Percentiles rank a stretch among this genome's conserved stretches.
Conservation (phyloP, 164 flowering plant genomes). For the Nymphaea thermarum region DNA sequence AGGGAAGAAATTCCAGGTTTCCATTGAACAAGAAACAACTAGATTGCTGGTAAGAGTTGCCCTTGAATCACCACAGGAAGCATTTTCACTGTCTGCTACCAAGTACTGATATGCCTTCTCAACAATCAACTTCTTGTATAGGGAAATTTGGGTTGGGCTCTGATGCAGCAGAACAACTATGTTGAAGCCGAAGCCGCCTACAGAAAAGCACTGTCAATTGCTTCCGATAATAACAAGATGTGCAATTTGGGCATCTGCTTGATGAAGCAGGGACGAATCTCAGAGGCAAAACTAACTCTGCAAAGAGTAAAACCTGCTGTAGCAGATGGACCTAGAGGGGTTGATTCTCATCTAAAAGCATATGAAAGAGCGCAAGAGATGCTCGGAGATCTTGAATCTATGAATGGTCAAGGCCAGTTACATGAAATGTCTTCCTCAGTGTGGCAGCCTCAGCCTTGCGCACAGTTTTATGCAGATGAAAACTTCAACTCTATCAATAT, state of each 20-base stretch:
- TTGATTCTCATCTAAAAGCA: slow-evolving; percentile 94
- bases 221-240: slow-evolving; percentile 94
- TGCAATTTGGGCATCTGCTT: slow-evolving; percentile 95
- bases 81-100: not conserved
- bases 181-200: slow-evolving; percentile 86
- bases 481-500: slow-evolving; percentile 13
- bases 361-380: slow-evolving; percentile 97
- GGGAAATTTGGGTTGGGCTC: slow-evolving; percentile 99
- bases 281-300: slow-evolving; percentile 76
- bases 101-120: not conserved
- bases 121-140: slow-evolving; percentile 13
- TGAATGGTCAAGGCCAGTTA: slow-evolving; percentile 49
- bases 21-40: slow-evolving; percentile 95
- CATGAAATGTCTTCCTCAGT: slow-evolving; percentile 66
- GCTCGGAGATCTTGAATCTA: slow-evolving; percentile 83
- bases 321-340: slow-evolving; percentile 76
- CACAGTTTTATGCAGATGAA: slow-evolving; percentile 57
- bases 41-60: slow-evolving; percentile 56
- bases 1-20: slow-evolving; percentile 95
- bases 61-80: not conserved
- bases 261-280: slow-evolving; percentile 92
- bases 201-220: slow-evolving; percentile 63
- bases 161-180: slow-evolving; percentile 91
- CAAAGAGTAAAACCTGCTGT: slow-evolving; percentile 69
- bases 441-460: slow-evolving; percentile 99